These are phyloP conservation scores for Tillandsia fasciculata DNA, from an alignment of 176 grass and related monocot species.

Conservation along the genomic window DNA sequence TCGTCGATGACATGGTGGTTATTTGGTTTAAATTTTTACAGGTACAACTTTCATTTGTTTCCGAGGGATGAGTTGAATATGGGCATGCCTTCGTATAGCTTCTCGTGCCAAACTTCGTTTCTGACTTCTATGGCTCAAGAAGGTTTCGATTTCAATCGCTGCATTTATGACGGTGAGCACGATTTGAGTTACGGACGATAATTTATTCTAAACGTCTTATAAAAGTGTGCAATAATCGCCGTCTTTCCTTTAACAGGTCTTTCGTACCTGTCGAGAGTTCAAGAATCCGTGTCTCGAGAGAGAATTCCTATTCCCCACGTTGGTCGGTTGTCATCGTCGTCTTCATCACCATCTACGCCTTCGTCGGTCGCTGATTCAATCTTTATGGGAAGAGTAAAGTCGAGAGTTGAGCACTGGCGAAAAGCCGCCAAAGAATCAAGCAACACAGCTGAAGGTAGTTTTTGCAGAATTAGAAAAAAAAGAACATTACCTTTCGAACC, in stretches of 20 bases:
- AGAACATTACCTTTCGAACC: background rate
- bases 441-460: slow-evolving; percentile 52
- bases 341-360: slow-evolving; percentile 22
- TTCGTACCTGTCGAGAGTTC: slow-evolving; percentile 89
- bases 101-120: slow-evolving; percentile 85
- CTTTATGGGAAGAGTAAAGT: slow-evolving; percentile 66
- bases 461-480: background rate
- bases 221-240: background rate
- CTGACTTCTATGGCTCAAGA: slow-evolving; percentile 67
- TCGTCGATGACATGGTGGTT: slow-evolving; percentile 7
- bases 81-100: slow-evolving; percentile 81
- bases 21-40: slow-evolving; percentile 25
- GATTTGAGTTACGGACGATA: background rate
- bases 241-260: slow-evolving; percentile 50
- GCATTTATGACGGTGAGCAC: slow-evolving; percentile 79
- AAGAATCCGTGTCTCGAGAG: slow-evolving; percentile 73
- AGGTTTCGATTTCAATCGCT: slow-evolving; percentile 97
- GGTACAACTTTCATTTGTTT: slow-evolving; percentile 97
- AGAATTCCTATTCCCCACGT: slow-evolving; percentile 28
- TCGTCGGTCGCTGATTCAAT: slow-evolving; percentile 62
- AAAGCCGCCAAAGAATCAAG: slow-evolving; percentile 35
- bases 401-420: slow-evolving; percentile 51
- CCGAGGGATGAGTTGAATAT: slow-evolving; percentile 67
- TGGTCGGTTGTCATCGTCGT: background rate
- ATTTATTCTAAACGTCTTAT: background rate